Base-by-base conservation (phyloP, 169 alveolate species). In the Plasmodium adleri region DNA sequence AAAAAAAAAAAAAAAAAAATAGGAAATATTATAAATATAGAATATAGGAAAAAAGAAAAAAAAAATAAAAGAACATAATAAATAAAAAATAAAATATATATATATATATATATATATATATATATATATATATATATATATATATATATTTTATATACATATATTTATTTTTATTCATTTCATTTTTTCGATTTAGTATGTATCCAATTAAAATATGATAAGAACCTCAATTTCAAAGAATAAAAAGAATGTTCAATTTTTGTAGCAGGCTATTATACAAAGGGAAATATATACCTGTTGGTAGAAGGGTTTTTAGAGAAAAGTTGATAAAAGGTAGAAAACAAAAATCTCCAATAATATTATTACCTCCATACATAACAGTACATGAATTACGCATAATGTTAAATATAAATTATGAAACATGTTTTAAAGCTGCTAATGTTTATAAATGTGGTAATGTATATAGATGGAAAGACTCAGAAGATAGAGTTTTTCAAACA, bases 281-380 rank as follows among this genome's bases (percentile, higher is more conserved):
- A 50, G 96, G 96, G 64, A 87, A 83, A 62, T 87, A 76, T 67
- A 78, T 92, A 49, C 96, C 96, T 8, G 73, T 94, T 28, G 96
- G 96, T 9, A 56, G 96, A 43, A 72, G 91, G 10, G 88, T 91
- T 63, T 94, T 90, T 75, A 87, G 95, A 72, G 94, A 94, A 74
- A 90, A 88, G 15, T 71, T 94, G 17, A 47, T 93, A 22, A 88
- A 66, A 28, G 96, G 96, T 5, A 47, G 95, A 66, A 50, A 88
- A 32, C 96, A 94, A 54, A 91, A 89, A 43, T 94, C 95, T 22
- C 96, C 96, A 22, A 94, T 92, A 72, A 94, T 94, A 47, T 71
- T 94, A 59, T 80, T 94, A 7, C 96, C 96, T 32, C 94, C 94
- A 10, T 94, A 78, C 68, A 92, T 94, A 52, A 59, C 96, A 3